A percentile compares a stretch with the other conserved stretches of the same genome.
These are phyloP conservation scores for Lactarius akahatsu DNA, from an alignment of 768 basidiomycete genomes.

Conservation along the genomic window DNA sequence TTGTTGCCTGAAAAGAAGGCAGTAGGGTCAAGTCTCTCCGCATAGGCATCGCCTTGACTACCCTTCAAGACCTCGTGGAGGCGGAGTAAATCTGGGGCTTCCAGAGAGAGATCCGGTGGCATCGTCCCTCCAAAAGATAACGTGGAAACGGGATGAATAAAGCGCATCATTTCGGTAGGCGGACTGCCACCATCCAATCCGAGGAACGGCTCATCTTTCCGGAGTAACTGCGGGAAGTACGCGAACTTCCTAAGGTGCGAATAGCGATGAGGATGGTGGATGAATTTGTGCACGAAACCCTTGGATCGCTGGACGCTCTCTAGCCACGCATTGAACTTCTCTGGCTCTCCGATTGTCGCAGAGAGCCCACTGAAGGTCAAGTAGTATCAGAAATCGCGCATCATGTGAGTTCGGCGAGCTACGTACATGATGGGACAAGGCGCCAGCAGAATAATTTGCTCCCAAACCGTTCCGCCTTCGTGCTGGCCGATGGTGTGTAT, in stretches of 20 bases:
- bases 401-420: slow-evolving; percentile 1
- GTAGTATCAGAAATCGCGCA: neutral
- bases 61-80: slow-evolving; percentile 49
- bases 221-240: slow-evolving; percentile 44
- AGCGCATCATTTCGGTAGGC: slow-evolving; percentile 45
- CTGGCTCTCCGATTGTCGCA: slow-evolving; percentile 66
- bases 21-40: slow-evolving; percentile 42
- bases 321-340: slow-evolving; percentile 66
- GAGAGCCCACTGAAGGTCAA: slow-evolving; percentile 54
- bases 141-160: slow-evolving; percentile 62
- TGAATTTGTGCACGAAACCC: slow-evolving; percentile 56
- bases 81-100: slow-evolving; percentile 54
- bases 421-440: slow-evolving; percentile 71
- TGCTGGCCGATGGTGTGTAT: slow-evolving; percentile 71
- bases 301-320: slow-evolving; percentile 57
- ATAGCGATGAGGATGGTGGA: slow-evolving; percentile 67
- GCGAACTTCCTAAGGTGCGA: slow-evolving; percentile 70
- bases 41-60: slow-evolving; percentile 27
- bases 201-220: slow-evolving; percentile 34
- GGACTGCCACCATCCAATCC: slow-evolving; percentile 40
- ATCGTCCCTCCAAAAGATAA: slow-evolving; percentile 55
- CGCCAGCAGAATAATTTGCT: slow-evolving; percentile 67
- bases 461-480: slow-evolving; percentile 70
- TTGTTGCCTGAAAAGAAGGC: slow-evolving; percentile 44
- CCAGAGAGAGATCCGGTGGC: slow-evolving; percentile 63